Evolutionary conservation across 2,329 filamentous ascomycete genomes (phyloP).

Genomic region (Fusarium tricinctum): DNA sequence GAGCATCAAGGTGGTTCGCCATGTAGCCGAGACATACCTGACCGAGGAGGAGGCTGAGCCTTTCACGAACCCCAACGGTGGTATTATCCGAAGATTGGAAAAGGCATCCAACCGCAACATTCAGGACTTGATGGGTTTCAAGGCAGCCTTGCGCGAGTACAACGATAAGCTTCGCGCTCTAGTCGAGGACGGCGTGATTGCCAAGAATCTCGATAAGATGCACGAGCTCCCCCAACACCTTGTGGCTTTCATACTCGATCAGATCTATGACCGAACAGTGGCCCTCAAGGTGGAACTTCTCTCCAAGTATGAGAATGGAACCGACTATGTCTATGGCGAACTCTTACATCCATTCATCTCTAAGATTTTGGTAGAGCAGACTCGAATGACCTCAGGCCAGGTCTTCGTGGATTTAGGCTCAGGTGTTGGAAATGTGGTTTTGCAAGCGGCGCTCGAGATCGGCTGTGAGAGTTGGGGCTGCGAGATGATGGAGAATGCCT

Average conservation of each 20-base stretch:
- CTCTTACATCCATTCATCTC: constrained; percentile 87
- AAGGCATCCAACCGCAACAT: constrained; percentile 78
- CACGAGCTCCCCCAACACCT: constrained; percentile 79
- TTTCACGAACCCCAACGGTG: constrained; percentile 79
- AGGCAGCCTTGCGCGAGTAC: constrained; percentile 79
- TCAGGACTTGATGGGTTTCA: constrained; percentile 76
- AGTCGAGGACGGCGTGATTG: constrained; percentile 78
- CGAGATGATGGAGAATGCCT: constrained; percentile 94
- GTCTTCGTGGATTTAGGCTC: constrained; percentile 96
- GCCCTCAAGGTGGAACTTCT: constrained; percentile 89
- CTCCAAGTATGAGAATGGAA: constrained; percentile 87
- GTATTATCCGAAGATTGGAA: constrained; percentile 82
- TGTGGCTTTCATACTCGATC: constrained; percentile 84
- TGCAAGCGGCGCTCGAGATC: constrained; percentile 93
- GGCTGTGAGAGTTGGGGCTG: constrained; percentile 97
- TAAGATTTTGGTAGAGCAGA: constrained; percentile 81
- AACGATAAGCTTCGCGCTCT: constrained; percentile 78
- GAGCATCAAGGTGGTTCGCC: constrained; percentile 77
- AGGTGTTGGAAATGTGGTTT: constrained; percentile 93
- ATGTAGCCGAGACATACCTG: constrained; percentile 82
- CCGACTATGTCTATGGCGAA: constrained; percentile 95
- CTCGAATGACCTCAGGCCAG: constrained; percentile 82
- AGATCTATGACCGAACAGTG: constrained; percentile 93
- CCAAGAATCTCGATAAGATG: constrained; percentile 76
- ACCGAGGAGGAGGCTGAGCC: constrained; percentile 75